These are phyloP conservation scores for Nothophoma quercina DNA, from an alignment of 2,329 filamentous ascomycete genomes.

Conservation along the genomic window DNA sequence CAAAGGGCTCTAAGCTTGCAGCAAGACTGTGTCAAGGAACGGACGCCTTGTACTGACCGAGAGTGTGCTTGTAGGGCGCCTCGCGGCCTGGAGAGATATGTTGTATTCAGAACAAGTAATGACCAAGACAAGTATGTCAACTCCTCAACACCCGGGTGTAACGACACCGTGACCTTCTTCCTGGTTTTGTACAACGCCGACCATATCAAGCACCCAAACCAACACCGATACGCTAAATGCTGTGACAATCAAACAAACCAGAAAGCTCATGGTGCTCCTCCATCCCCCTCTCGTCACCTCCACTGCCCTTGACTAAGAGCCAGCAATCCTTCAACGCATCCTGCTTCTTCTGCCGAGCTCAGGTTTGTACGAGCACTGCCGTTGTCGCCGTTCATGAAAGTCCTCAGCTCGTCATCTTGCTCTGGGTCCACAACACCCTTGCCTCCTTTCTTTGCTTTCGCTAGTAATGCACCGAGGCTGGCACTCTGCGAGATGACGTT, in stretches of 20 bases:
- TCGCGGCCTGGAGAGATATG: background rate
- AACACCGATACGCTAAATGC: slow-evolving; percentile 22
- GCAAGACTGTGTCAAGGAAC: background rate
- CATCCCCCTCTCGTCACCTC: slow-evolving; percentile 61
- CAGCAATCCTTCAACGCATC: slow-evolving; percentile 87
- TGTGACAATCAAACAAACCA: slow-evolving; percentile 5
- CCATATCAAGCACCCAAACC: slow-evolving; percentile 5
- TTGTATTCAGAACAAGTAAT: slow-evolving; percentile 2
- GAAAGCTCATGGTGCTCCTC: background rate
- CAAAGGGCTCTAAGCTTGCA: background rate
- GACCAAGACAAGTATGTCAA: slow-evolving; percentile 5
- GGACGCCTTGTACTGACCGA: background rate
- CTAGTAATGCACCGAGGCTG: slow-evolving; percentile 49
- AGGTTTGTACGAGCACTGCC: slow-evolving; percentile 62
- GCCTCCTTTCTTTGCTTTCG: slow-evolving; percentile 36
- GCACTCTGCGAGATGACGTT: slow-evolving; percentile 50
- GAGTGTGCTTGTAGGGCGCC: background rate
- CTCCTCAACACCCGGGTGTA: slow-evolving; percentile 3
- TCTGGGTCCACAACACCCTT: slow-evolving; percentile 52
- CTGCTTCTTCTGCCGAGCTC: slow-evolving; percentile 70
- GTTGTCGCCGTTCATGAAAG: slow-evolving; percentile 74
- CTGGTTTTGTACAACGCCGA: slow-evolving; percentile 9
- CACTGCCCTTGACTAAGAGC: slow-evolving; percentile 93
- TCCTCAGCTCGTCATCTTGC: slow-evolving; percentile 70
- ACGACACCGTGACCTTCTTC: no score